A percentile compares a stretch with the other conserved stretches of the same genome.
These are phyloP conservation scores for Macaranga tanarius DNA, from an alignment of 441 rosid genomes.

Conservation along the genomic window DNA sequence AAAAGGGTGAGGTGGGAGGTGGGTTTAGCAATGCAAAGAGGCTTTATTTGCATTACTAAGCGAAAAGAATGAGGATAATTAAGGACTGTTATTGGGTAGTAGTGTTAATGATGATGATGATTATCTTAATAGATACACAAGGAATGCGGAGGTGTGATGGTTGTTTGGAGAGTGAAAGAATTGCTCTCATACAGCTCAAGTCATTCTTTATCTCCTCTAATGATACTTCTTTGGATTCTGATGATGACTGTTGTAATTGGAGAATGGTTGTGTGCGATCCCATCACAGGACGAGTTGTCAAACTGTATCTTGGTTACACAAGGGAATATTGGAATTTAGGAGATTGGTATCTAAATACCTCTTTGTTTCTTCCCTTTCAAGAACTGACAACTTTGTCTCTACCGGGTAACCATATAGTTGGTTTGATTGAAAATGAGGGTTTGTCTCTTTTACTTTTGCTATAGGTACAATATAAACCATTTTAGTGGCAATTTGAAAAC, in stretches of 20 bases:
- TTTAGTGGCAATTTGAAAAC: too few species aligned
- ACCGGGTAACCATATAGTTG: background rate
- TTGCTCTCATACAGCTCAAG: slow-evolving; percentile 6
- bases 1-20: too few species aligned
- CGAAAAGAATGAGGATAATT: too few species aligned
- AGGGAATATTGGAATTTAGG: too few species aligned
- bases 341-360: background rate
- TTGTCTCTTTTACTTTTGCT: background rate
- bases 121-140: background rate
- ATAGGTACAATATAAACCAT: too few species aligned
- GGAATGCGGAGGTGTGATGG: background rate
- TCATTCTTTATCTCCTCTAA: background rate
- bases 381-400: slow-evolving; percentile 4
- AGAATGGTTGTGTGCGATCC: background rate
- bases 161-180: slow-evolving; percentile 2
- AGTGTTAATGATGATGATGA: background rate
- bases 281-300: background rate
- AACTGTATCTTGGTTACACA: background rate
- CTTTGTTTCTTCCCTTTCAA: slow-evolving; percentile 21
- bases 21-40: too few species aligned
- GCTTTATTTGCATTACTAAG: too few species aligned
- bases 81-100: background rate
- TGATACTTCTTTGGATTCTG: background rate
- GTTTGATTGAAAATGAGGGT: slow-evolving; percentile 23
- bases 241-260: background rate